Evolutionary conservation across 2,329 filamentous ascomycete species (phyloP).

Genomic region (Onygena corvina): DNA sequence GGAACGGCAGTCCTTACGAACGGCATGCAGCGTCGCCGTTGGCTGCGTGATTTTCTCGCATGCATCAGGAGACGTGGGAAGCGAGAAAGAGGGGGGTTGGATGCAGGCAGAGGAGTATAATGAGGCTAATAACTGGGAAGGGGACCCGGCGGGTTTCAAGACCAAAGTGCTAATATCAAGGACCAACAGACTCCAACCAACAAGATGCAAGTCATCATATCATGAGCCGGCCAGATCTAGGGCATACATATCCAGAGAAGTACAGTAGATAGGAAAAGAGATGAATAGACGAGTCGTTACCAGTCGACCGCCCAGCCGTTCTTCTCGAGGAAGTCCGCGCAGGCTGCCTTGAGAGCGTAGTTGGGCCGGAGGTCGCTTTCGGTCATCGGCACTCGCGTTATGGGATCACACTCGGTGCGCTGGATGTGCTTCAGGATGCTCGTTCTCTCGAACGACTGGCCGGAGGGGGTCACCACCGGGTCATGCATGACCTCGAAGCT

Average conservation of each 20-base stretch:
- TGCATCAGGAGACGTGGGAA: not conserved
- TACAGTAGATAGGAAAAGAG: not conserved
- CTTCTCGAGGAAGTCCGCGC: constrained; percentile 68
- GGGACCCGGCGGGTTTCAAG: not conserved
- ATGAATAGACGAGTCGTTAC: constrained; percentile 34
- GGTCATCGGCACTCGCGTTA: constrained; percentile 64
- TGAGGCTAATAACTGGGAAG: not conserved
- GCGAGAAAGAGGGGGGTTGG: not conserved
- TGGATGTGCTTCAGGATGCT: constrained; percentile 78
- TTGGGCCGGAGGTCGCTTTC: constrained; percentile 67
- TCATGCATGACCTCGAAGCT: constrained; percentile 43
- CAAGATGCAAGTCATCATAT: not conserved
- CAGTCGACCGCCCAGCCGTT: constrained; percentile 93
- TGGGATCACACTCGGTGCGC: constrained; percentile 61
- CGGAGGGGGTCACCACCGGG: constrained; percentile 52
- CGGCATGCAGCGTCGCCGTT: not conserved
- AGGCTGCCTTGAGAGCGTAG: constrained; percentile 66
- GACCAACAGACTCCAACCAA: not conserved
- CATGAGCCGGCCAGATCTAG: not conserved
- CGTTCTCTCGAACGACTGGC: constrained; percentile 78
- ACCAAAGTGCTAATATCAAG: constrained; percentile 1
- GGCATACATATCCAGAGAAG: constrained; percentile 4
- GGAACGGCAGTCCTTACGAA: not conserved
- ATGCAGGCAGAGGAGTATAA: not conserved
- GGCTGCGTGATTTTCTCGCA: not conserved